Evolutionary conservation across 805 yeast genomes (phyloP).

Genomic region (Candida maris): DNA sequence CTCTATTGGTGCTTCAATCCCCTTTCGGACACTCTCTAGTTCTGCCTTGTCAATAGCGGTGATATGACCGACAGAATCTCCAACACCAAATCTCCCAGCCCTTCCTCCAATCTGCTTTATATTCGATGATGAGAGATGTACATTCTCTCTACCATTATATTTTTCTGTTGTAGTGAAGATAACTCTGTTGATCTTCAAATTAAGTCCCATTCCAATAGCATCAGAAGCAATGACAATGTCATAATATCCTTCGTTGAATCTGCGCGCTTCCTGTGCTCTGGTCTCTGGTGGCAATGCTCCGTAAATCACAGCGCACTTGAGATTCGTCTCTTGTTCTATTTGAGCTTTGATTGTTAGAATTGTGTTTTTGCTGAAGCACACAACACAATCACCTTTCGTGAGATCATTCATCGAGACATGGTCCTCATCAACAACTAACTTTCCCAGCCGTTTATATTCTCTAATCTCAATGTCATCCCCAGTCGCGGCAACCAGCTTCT

Average conservation of each 20-base stretch:
- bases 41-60: constrained; percentile 48
- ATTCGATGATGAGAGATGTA: constrained; percentile 55
- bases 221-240: constrained; percentile 92
- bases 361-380: constrained; percentile 74
- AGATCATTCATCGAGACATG: constrained; percentile 39
- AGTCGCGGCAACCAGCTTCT: constrained; percentile 55
- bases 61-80: constrained; percentile 43
- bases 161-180: constrained; percentile 68
- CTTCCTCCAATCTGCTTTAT: constrained; percentile 94
- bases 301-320: constrained; percentile 83
- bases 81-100: constrained; percentile 73
- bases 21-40: constrained; percentile 41
- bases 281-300: constrained; percentile 97
- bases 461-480: constrained; percentile 80
- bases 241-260: constrained; percentile 74
- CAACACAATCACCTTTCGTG: constrained; percentile 80
- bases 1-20: constrained; percentile 49
- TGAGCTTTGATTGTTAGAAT: constrained; percentile 66
- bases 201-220: constrained; percentile 97
- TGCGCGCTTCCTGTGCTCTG: constrained; percentile 74
- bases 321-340: constrained; percentile 60
- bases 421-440: constrained; percentile 51
- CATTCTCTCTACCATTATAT: constrained; percentile 59
- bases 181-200: constrained; percentile 76
- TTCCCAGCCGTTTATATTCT: constrained; percentile 71